These are phyloP conservation scores for Exophiala sp. DNA, from an alignment of 2,329 filamentous ascomycete genomes.

Conservation along the genomic window DNA sequence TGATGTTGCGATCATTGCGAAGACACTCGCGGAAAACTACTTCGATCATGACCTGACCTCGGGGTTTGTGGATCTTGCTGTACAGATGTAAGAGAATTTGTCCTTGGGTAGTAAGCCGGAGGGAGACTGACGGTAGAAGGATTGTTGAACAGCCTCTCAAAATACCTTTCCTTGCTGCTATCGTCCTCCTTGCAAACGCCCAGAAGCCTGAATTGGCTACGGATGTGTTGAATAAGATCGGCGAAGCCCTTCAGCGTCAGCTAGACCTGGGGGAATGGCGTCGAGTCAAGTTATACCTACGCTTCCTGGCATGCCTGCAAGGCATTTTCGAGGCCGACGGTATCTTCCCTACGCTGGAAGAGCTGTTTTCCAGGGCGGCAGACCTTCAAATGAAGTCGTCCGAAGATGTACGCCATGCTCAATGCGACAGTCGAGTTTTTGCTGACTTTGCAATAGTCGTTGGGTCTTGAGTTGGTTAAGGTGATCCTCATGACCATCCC, in stretches of 20 bases:
- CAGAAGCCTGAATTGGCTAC: conserved; percentile 67
- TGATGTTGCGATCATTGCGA: conserved; percentile 68
- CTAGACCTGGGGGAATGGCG: conserved; percentile 75
- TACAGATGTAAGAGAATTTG: conserved; percentile 58
- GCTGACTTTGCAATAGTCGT: conserved; percentile 40
- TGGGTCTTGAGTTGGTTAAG: conserved; percentile 82
- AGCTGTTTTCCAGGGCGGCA: conserved; percentile 85
- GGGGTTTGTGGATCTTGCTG: conserved; percentile 64
- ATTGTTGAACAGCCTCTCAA: conserved; percentile 90
- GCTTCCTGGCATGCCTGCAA: conserved; percentile 84
- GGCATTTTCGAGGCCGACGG: conserved; percentile 74
- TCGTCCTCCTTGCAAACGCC: conserved; percentile 72
- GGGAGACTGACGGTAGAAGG: conserved; percentile 34
- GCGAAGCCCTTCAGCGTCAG: conserved; percentile 57
- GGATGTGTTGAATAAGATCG: conserved; percentile 61
- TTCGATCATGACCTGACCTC: conserved; percentile 74
- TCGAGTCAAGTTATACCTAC: conserved; percentile 81
- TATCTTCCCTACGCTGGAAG: conserved; percentile 75
- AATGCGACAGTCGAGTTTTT: neutral
- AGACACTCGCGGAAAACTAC: conserved; percentile 71
- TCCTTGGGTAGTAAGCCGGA: neutral
- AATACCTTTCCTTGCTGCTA: conserved; percentile 86
- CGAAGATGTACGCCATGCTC: conserved; percentile 63
- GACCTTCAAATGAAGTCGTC: conserved; percentile 88
- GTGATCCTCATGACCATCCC: conserved; percentile 93